Percentiles rank a stretch among this genome's conserved stretches.
Conservation (phyloP, 495 filamentous ascomycete genomes). For the Xylaria scruposa region DNA sequence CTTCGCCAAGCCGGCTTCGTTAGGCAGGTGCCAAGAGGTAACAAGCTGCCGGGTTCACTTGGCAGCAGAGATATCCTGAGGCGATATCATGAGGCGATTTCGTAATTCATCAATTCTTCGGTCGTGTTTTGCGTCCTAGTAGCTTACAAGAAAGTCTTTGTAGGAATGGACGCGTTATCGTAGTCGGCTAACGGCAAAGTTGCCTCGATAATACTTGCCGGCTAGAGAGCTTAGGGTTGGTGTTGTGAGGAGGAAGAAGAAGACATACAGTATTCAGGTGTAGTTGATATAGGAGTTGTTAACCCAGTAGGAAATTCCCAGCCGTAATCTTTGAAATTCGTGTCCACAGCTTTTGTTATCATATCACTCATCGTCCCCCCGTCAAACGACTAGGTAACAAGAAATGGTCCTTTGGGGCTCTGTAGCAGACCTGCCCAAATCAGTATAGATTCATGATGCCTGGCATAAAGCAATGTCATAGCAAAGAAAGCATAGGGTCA, state of each 20-base stretch:
- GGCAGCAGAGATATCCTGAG: constrained; percentile 13
- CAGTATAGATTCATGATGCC: not conserved
- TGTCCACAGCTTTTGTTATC: not conserved
- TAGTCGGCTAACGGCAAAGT: not conserved
- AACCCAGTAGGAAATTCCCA: not conserved
- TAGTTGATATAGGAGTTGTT: not conserved
- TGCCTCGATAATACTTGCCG: not conserved
- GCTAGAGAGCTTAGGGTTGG: not conserved
- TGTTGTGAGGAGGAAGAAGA: not conserved
- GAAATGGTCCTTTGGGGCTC: not conserved
- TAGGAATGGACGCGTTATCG: not conserved
- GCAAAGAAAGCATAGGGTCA: not conserved
- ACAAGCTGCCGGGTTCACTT: constrained; percentile 18
- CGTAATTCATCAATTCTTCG: not conserved
- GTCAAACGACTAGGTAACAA: not conserved
- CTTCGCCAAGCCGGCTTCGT: constrained; percentile 18
- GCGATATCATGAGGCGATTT: not conserved
- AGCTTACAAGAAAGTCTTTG: not conserved
- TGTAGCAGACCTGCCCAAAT: not conserved
- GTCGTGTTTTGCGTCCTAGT: not conserved
- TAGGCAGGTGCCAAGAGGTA: constrained; percentile 25
- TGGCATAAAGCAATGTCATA: not conserved
- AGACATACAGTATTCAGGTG: not conserved
- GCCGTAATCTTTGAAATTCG: not conserved
- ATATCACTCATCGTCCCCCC: not conserved